These are phyloP conservation scores for Magnusiomyces tetraspermus DNA, from an alignment of 1,139 yeast genomes.

Conservation along the genomic window DNA sequence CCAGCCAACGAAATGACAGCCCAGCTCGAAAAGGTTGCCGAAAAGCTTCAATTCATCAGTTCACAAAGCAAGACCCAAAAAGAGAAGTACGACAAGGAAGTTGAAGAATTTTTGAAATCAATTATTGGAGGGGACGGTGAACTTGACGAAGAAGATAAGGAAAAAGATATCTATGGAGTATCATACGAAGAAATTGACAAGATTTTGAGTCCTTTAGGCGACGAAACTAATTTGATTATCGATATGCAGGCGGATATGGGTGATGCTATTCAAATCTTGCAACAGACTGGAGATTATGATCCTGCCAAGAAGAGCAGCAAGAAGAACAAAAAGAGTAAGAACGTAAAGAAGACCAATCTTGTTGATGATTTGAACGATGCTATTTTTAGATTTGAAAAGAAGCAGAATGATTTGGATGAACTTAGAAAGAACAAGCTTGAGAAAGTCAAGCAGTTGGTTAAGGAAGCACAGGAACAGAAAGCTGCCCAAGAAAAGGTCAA, in stretches of 20 bases:
- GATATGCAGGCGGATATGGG: background rate
- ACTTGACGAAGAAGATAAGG: constrained; percentile 6
- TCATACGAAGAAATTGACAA: background rate
- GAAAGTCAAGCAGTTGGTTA: constrained; percentile 8
- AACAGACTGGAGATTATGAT: constrained; percentile 46
- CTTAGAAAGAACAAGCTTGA: constrained; percentile 15
- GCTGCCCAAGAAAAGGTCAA: no score
- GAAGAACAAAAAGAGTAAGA: background rate
- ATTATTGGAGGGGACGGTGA: background rate
- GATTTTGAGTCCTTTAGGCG: background rate
- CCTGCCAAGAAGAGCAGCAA: background rate
- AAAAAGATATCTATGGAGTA: background rate
- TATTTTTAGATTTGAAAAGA: constrained; percentile 34
- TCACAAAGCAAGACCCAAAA: background rate
- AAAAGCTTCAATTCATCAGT: background rate
- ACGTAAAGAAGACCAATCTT: background rate
- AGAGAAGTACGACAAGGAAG: background rate
- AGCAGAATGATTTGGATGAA: constrained; percentile 28
- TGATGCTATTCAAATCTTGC: constrained; percentile 54
- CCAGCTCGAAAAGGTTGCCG: background rate
- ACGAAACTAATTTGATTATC: background rate
- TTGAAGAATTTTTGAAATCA: background rate
- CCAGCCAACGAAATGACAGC: background rate
- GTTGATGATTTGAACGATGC: constrained; percentile 38
- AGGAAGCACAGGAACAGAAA: constrained; percentile 8